Conservation (phyloP, 2,329 filamentous ascomycete species). For the Fusarium chaquense region DNA sequence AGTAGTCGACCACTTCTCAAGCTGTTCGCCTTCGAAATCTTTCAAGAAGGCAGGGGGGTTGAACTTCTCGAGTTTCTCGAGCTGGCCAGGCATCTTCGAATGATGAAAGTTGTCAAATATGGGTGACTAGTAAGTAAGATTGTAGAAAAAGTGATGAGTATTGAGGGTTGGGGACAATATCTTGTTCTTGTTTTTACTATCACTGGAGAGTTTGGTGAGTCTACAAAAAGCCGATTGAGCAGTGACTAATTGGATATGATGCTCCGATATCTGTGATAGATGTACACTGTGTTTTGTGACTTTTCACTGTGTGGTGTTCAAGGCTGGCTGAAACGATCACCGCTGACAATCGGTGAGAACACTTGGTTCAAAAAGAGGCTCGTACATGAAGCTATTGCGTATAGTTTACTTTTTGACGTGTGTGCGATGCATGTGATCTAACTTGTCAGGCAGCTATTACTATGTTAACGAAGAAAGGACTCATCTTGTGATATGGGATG, state of each 20-base stretch:
- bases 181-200: neutral
- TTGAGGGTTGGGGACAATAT: neutral
- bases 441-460: neutral
- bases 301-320: too few relatives aligned
- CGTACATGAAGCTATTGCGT: neutral
- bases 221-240: accelerated
- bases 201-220: neutral
- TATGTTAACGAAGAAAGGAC: too few relatives aligned
- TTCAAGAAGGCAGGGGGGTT: neutral
- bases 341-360: neutral
- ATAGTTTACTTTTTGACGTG: neutral
- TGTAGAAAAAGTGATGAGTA: neutral
- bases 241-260: neutral
- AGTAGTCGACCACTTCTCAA: neutral
- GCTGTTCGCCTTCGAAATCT: neutral
- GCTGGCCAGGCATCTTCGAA: neutral
- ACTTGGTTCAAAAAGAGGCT: neutral
- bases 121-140: neutral
- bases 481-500: neutral
- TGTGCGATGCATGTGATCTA: neutral
- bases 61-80: neutral
- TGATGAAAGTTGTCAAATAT: neutral
- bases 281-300: neutral
- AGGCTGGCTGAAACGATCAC: neutral
- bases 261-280: neutral